Conservation (phyloP, 2,329 filamentous ascomycete genomes). For the Xylaria sp. region DNA sequence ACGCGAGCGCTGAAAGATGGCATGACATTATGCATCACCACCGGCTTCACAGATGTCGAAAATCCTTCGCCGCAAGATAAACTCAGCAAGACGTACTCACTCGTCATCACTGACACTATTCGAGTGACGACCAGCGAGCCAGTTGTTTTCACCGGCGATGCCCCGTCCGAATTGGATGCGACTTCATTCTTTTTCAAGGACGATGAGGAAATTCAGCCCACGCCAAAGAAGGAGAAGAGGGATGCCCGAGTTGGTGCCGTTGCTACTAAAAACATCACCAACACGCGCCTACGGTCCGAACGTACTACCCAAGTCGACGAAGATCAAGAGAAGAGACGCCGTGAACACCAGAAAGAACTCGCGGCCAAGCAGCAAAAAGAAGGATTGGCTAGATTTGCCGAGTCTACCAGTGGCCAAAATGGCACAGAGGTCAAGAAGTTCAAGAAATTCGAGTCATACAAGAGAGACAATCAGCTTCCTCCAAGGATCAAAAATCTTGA, state of each 20-base stretch:
- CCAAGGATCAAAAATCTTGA: slow-evolving; percentile 82
- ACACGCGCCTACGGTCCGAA: slow-evolving; percentile 90
- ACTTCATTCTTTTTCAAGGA: slow-evolving; percentile 99
- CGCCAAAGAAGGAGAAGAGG: slow-evolving; percentile 91
- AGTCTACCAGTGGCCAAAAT: slow-evolving; percentile 84
- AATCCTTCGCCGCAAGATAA: slow-evolving; percentile 90
- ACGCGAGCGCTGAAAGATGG: slow-evolving; percentile 86
- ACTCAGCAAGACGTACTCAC: slow-evolving; percentile 86
- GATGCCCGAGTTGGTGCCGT: slow-evolving; percentile 85
- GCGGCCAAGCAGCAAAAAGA: slow-evolving; percentile 89
- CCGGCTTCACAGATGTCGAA: slow-evolving; percentile 88
- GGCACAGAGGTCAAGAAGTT: slow-evolving; percentile 97
- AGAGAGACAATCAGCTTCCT: slow-evolving; percentile 94
- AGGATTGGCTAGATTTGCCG: slow-evolving; percentile 84
- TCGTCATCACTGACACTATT: slow-evolving; percentile 92
- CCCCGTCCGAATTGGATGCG: slow-evolving; percentile 88
- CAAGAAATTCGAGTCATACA: slow-evolving; percentile 99
- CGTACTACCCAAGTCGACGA: slow-evolving; percentile 89
- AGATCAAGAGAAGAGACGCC: slow-evolving; percentile 85
- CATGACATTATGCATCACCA: slow-evolving; percentile 93
- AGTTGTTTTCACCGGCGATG: slow-evolving; percentile 92
- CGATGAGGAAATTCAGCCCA: slow-evolving; percentile 85
- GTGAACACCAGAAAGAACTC: slow-evolving; percentile 91
- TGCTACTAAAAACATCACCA: slow-evolving; percentile 94
- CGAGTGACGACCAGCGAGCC: slow-evolving; percentile 83